Evolutionary conservation across 768 basidiomycete species (phyloP).

Genomic region (Podaxis sp.): DNA sequence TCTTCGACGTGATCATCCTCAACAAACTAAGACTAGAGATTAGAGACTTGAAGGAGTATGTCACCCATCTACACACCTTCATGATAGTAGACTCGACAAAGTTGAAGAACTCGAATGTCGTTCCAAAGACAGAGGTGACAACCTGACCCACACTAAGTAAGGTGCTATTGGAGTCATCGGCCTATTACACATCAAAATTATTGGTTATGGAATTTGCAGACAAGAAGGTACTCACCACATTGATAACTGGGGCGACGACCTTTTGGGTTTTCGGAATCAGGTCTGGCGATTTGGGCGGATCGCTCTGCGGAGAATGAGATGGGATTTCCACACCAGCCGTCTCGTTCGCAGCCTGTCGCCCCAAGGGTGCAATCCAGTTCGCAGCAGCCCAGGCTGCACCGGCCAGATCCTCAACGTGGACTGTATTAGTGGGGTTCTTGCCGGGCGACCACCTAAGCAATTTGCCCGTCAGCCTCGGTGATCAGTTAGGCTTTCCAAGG

Average conservation of each 20-base stretch:
- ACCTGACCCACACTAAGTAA: conserved; percentile 60
- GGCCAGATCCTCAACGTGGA: conserved; percentile 79
- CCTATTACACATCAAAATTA: conserved; percentile 31
- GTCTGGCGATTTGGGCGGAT: conserved; percentile 68
- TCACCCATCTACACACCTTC: conserved; percentile 41
- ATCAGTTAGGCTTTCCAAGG: not conserved
- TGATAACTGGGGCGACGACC: conserved; percentile 75
- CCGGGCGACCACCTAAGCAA: conserved; percentile 70
- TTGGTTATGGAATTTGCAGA: not conserved
- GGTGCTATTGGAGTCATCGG: conserved; percentile 73
- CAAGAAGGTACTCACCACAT: conserved; percentile 48
- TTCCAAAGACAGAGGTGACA: conserved; percentile 69
- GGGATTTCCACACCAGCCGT: conserved; percentile 62
- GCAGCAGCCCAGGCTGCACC: conserved; percentile 74
- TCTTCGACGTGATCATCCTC: conserved; percentile 71
- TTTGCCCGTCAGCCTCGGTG: conserved; percentile 13
- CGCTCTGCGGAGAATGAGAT: conserved; percentile 50
- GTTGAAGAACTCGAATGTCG: conserved; percentile 78
- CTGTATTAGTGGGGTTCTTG: conserved; percentile 67
- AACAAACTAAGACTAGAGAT: not conserved
- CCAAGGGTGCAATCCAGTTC: conserved; percentile 64
- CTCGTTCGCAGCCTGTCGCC: conserved; percentile 58
- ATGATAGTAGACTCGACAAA: conserved; percentile 61
- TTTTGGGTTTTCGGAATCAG: conserved; percentile 52
- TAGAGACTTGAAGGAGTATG: not conserved